phyloP scores from a whole-genome alignment of 331 rosid species.

The Acacia pycnantha region DNA sequence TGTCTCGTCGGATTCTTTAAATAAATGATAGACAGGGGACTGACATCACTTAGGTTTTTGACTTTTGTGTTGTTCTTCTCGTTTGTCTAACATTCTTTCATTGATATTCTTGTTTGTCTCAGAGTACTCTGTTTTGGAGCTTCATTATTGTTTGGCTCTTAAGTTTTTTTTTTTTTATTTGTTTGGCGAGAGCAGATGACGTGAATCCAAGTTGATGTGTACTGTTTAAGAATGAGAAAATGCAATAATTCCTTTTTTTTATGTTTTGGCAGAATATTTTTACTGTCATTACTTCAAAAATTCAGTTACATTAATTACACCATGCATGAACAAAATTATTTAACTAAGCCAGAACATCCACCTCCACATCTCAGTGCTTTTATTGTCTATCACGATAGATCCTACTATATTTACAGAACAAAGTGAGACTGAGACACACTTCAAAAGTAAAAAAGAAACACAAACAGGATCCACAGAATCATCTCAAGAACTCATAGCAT shows the following conservation, averaged over 20 bases:
- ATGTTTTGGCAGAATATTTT: not conserved
- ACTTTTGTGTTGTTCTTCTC: not conserved
- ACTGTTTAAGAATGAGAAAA: not conserved
- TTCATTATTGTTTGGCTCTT: not conserved
- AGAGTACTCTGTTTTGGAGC: not conserved
- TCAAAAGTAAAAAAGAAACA: not conserved
- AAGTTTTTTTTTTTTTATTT: not conserved
- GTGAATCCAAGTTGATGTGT: not conserved
- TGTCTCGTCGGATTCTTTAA: not conserved
- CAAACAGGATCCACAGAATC: not conserved
- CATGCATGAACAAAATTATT: not conserved
- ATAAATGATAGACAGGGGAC: conserved; percentile 3
- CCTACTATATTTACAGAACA: not conserved
- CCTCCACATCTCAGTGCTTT: not conserved
- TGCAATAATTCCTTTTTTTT: not conserved
- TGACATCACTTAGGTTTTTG: not conserved
- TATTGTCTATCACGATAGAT: not conserved
- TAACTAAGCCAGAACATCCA: not conserved
- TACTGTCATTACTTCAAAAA: too few species aligned
- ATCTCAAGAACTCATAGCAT: not conserved
- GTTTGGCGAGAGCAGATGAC: not conserved
- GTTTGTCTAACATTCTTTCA: not conserved
- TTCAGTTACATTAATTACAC: not conserved
- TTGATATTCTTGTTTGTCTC: not conserved
- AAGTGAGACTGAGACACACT: not conserved